Evolutionary conservation across 2,329 filamentous ascomycete species (phyloP), one percentile per base, ranked within the genome.

Genomic region (Mycosphaerella sp.): DNA sequence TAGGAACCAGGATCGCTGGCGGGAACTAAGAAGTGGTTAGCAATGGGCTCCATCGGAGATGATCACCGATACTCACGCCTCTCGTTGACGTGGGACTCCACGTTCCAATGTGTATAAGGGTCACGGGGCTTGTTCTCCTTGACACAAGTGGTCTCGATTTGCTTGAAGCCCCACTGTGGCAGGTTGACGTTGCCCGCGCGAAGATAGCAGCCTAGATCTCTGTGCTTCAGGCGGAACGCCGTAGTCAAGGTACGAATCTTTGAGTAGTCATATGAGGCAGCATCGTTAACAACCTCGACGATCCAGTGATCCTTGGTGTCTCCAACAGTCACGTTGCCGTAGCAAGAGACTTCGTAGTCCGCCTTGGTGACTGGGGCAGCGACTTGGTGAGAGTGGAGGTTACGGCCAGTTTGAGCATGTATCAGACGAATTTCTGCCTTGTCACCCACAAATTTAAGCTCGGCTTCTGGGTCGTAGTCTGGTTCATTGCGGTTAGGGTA

Each of bases 131-230:
- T 93, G 75, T 96, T 95, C 62, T 86, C 81, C 76, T 95, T 96
- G 60, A 85, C 84, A 72, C 93, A 98, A 21, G 89, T 95, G 32
- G 93, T 90, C 74, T 98, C 93, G 59, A 98, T 97, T 73, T 98
- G 93, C 76, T 97, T 96, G 79, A 98, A 98, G 68, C 93, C 93
- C 93, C 93, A 98, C 69, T 97, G 93, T 45, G 93, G 93, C 58
- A 98, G 78, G 72, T 97, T 98, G 63, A 89, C 86, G 64, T 95
- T 98, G 62, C 90, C 91, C 53, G 93, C 94, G 58, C 90, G 86
- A 44, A 98, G 81, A 68, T 98, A 98, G 73, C 93, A 98, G 60
- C 87, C 87, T 49, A 97, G 78, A 49, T 82, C 78, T 37, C 81
- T 76, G 68, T 98, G 89, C 70, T 79, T 88, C 50, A 98, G 76